Conservation (phyloP, 768 basidiomycete genomes). For the Tricholoma furcatifolium region DNA sequence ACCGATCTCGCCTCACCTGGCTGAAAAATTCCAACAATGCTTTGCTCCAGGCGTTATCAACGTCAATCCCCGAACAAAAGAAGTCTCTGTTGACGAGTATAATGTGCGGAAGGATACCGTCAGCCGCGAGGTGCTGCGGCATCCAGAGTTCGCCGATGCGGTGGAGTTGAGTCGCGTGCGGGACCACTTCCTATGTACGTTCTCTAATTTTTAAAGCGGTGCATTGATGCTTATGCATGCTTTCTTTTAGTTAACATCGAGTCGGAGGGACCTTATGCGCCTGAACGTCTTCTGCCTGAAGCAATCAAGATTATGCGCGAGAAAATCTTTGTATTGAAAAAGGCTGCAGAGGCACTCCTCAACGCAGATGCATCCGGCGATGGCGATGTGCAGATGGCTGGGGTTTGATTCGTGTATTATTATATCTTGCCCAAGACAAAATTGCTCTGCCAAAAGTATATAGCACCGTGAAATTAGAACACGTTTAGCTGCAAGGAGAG, state of each 20-base stretch:
- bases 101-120: slow-evolving; percentile 84
- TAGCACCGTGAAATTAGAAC: too few species aligned
- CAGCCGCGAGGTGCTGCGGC: slow-evolving; percentile 87
- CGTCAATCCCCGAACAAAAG: slow-evolving; percentile 54
- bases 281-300: slow-evolving; percentile 80
- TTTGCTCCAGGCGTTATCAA: slow-evolving; percentile 84
- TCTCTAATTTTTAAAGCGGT: neutral
- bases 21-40: slow-evolving; percentile 81
- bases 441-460: too few species aligned
- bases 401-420: slow-evolving; percentile 19
- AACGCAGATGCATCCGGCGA: slow-evolving; percentile 34
- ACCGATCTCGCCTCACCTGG: slow-evolving; percentile 75
- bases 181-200: slow-evolving; percentile 91
- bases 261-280: slow-evolving; percentile 85
- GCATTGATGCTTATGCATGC: neutral
- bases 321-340: slow-evolving; percentile 64
- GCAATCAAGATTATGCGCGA: slow-evolving; percentile 78
- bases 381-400: slow-evolving; percentile 57
- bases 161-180: slow-evolving; percentile 84
- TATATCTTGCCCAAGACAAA: neutral
- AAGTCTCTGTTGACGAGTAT: slow-evolving; percentile 59
- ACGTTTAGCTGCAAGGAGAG: too few species aligned
- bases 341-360: slow-evolving; percentile 58
- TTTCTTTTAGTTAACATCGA: slow-evolving; percentile 73
- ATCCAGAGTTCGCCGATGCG: slow-evolving; percentile 83